These are phyloP conservation scores for Pichia sp. DNA, from an alignment of 1,139 yeast species.

Conservation along the genomic window DNA sequence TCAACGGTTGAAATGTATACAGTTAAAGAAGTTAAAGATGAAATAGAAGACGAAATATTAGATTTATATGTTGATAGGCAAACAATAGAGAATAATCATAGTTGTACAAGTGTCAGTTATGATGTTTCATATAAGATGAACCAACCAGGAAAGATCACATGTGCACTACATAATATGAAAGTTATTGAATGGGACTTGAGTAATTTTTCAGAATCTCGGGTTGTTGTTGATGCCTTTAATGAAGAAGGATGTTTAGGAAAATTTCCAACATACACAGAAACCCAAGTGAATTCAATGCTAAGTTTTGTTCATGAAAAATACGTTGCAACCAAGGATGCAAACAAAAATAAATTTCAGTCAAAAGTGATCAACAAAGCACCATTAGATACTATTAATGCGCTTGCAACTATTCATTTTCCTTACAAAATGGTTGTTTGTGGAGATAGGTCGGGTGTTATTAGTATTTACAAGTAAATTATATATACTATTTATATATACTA, in stretches of 20 bases:
- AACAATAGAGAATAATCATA: slow-evolving; percentile 18
- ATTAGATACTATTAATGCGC: slow-evolving; percentile 44
- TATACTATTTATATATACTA: too few relatives aligned
- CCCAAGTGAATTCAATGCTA: slow-evolving; percentile 33
- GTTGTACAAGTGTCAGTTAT: slow-evolving; percentile 29
- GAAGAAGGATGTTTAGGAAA: slow-evolving; percentile 6
- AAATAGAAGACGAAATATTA: slow-evolving; percentile 23
- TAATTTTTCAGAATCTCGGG: slow-evolving; percentile 34
- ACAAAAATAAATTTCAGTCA: slow-evolving; percentile 24
- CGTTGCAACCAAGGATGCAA: not conserved
- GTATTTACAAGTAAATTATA: slow-evolving; percentile 32
- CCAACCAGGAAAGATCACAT: slow-evolving; percentile 24
- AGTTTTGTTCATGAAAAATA: slow-evolving; percentile 31
- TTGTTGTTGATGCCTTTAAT: slow-evolving; percentile 30
- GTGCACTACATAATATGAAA: slow-evolving; percentile 36
- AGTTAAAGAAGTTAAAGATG: slow-evolving; percentile 30
- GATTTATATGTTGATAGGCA: slow-evolving; percentile 22
- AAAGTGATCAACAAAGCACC: slow-evolving; percentile 33
- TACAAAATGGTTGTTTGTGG: slow-evolving; percentile 56
- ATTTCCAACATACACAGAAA: slow-evolving; percentile 29
- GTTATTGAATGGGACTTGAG: slow-evolving; percentile 45
- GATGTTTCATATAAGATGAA: slow-evolving; percentile 18
- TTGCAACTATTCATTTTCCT: slow-evolving; percentile 44
- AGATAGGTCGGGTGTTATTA: slow-evolving; percentile 57
- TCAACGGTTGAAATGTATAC: slow-evolving; percentile 34